Evolutionary conservation across 257 asterid species (phyloP).

Genomic region (Lantana camara): DNA sequence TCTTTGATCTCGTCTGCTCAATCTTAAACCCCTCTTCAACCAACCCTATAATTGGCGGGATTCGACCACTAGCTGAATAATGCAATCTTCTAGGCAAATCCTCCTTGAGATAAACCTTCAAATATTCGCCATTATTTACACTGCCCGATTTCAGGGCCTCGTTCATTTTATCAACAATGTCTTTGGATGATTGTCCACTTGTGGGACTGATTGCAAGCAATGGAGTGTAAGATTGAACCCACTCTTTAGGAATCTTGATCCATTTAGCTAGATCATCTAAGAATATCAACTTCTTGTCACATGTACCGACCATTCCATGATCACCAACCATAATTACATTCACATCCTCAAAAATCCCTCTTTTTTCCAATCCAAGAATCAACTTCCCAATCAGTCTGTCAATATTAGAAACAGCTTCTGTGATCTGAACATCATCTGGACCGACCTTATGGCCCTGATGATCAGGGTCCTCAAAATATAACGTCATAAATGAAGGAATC

Average conservation of each 20-base stretch:
- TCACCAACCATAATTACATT: slow-evolving; percentile 63
- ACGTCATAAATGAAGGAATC: slow-evolving; percentile 63
- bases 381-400: slow-evolving; percentile 58
- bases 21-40: slow-evolving; percentile 64
- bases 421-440: slow-evolving; percentile 61
- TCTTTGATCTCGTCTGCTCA: slow-evolving; percentile 45
- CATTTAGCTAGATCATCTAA: slow-evolving; percentile 59
- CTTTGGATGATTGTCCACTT: slow-evolving; percentile 31
- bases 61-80: slow-evolving; percentile 54
- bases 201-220: slow-evolving; percentile 65
- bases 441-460: slow-evolving; percentile 79
- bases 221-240: slow-evolving; percentile 67
- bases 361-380: slow-evolving; percentile 58
- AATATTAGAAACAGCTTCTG: slow-evolving; percentile 52
- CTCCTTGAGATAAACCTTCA: slow-evolving; percentile 66
- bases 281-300: slow-evolving; percentile 62
- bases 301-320: slow-evolving; percentile 84
- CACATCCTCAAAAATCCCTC: slow-evolving; percentile 69
- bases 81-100: slow-evolving; percentile 68
- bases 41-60: slow-evolving; percentile 68
- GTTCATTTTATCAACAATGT: slow-evolving; percentile 60
- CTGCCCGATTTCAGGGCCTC: slow-evolving; percentile 65
- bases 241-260: slow-evolving; percentile 51
- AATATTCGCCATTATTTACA: slow-evolving; percentile 53
- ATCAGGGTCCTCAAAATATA: slow-evolving; percentile 80